These are phyloP conservation scores for Sextonia rubra DNA, from an alignment of 164 flowering plant species.

Conservation along the genomic window DNA sequence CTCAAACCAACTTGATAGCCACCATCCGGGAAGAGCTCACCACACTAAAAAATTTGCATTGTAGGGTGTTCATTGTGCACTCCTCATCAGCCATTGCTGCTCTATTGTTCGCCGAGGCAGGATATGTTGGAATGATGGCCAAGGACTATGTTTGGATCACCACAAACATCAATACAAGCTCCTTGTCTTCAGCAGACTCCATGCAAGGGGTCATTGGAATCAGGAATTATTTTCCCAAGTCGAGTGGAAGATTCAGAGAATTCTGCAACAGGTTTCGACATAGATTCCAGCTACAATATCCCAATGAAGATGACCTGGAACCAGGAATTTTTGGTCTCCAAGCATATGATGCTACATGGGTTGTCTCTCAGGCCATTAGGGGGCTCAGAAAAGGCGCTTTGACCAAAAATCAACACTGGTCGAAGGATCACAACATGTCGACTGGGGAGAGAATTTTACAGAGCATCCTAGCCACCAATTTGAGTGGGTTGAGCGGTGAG, in stretches of 20 bases:
- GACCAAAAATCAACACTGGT: background rate
- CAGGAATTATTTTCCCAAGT: background rate
- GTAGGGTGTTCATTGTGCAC: constrained; percentile 13
- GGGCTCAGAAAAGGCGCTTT: background rate
- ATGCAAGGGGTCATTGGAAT: constrained; percentile 26
- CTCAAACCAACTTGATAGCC: background rate
- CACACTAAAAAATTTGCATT: background rate
- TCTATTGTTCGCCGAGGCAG: constrained; percentile 7
- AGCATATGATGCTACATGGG: constrained; percentile 22
- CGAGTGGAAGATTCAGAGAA: background rate
- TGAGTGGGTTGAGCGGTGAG: constrained; percentile 24
- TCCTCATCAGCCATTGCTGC: background rate
- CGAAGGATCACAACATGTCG: background rate
- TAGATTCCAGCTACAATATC: constrained; percentile 11
- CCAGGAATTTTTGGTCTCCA: constrained; percentile 18
- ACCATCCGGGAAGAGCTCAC: background rate
- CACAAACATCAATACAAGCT: constrained; percentile 19
- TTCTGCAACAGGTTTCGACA: constrained; percentile 11
- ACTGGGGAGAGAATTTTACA: background rate
- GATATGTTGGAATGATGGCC: constrained; percentile 17
- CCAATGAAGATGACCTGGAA: constrained; percentile 15
- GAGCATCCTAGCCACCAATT: constrained; percentile 12
- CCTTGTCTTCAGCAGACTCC: constrained; percentile 16
- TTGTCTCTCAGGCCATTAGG: constrained; percentile 11
- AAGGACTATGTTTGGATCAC: constrained; percentile 39